These are phyloP conservation scores for Jacaranda copaia DNA, from an alignment of 257 asterid species.

Conservation along the genomic window DNA sequence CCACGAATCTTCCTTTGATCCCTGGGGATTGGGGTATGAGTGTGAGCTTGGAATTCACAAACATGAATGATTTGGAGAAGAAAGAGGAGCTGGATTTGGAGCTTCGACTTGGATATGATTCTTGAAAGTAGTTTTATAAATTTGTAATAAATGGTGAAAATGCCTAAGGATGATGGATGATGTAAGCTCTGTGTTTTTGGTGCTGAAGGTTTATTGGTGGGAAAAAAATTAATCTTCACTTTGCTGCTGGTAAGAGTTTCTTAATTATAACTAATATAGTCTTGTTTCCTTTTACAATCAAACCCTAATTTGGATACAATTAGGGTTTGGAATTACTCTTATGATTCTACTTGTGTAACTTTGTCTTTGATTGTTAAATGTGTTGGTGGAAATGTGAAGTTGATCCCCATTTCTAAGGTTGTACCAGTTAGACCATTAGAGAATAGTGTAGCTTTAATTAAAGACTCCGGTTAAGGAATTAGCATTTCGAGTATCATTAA, in stretches of 20 bases:
- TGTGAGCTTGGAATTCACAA: constrained; percentile 47
- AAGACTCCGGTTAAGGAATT: no score
- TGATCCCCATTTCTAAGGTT: not conserved
- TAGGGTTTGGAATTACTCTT: constrained; percentile 28
- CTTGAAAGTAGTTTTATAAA: no score
- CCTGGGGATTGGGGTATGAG: constrained; percentile 54
- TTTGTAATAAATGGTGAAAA: no score
- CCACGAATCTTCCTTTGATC: constrained; percentile 22
- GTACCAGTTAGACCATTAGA: not conserved
- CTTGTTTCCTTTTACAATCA: not conserved
- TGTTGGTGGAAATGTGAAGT: not conserved
- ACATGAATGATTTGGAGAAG: constrained; percentile 33
- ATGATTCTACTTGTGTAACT: not conserved
- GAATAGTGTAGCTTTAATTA: not conserved
- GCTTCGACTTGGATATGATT: constrained; percentile 75
- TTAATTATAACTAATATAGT: not conserved
- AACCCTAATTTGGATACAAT: constrained; percentile 39
- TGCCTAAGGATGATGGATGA: no score
- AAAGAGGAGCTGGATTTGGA: constrained; percentile 80
- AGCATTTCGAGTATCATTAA: no score
- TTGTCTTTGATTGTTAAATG: not conserved
- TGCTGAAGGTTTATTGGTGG: not conserved
- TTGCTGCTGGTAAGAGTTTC: not conserved
- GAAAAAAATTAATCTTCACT: not conserved
- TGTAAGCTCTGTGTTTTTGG: constrained; percentile 1